Evolutionary conservation across 805 yeast species (phyloP).

Genomic region (Grigorovia transvaalensis): DNA sequence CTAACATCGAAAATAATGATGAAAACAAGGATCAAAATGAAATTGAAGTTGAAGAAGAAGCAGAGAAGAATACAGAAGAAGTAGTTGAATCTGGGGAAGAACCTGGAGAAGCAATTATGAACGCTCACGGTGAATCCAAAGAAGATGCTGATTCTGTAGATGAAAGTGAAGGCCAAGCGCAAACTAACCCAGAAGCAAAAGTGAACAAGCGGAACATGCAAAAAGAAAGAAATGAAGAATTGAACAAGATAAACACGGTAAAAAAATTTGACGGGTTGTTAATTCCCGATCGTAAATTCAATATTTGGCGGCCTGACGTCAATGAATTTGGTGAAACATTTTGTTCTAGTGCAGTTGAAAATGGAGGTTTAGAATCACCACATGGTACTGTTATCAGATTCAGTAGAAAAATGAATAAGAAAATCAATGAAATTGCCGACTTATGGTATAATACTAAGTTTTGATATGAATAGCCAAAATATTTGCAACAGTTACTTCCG

Average conservation of each 20-base stretch:
- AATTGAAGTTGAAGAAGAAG: too few relatives aligned
- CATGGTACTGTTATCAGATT: neutral
- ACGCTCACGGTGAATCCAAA: too few relatives aligned
- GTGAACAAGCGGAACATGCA: too few relatives aligned
- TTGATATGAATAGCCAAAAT: neutral
- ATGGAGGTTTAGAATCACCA: neutral
- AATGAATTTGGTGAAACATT: neutral
- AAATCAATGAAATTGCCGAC: neutral
- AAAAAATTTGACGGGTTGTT: neutral
- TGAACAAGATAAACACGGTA: neutral
- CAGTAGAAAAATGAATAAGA: neutral
- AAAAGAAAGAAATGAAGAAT: neutral
- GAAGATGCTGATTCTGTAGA: too few relatives aligned
- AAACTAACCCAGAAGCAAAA: too few relatives aligned
- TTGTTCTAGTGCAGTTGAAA: neutral
- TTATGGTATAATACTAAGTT: neutral
- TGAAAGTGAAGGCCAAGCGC: too few relatives aligned
- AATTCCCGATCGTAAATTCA: neutral
- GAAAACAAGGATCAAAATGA: neutral
- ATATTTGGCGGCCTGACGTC: neutral
- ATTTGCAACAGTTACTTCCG: too few relatives aligned
- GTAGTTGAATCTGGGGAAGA: neutral
- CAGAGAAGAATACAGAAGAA: neutral
- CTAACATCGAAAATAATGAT: neutral
- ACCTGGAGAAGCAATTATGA: neutral